Percentiles rank a stretch among this genome's conserved stretches.
Evolutionary conservation across 2,329 filamentous ascomycete species (phyloP).

Genomic region (Ophiostoma triangulosporum): DNA sequence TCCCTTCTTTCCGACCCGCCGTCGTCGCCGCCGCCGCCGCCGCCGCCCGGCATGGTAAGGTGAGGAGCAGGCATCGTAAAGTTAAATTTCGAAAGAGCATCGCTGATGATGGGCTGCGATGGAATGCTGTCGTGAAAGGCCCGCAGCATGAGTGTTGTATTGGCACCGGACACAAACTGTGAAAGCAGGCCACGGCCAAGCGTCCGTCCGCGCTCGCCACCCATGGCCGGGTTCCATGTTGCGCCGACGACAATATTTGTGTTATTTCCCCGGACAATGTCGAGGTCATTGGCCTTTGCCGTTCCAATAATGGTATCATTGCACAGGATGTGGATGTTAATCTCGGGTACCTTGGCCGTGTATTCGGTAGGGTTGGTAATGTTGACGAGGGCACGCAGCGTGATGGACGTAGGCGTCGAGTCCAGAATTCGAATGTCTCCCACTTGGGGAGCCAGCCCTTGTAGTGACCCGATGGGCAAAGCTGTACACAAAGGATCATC

Average conservation of each 20-base stretch:
- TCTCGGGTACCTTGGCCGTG: constrained; percentile 64
- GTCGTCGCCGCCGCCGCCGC: constrained; percentile 24
- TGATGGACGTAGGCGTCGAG: constrained; percentile 58
- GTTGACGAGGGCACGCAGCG: constrained; percentile 59
- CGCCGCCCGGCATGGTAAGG: constrained; percentile 26
- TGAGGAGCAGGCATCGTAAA: constrained; percentile 60
- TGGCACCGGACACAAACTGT: constrained; percentile 75
- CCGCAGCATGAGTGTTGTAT: constrained; percentile 64
- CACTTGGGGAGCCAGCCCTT: constrained; percentile 45
- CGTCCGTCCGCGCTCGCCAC: constrained; percentile 45
- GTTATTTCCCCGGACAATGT: constrained; percentile 57
- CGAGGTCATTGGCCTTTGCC: constrained; percentile 50
- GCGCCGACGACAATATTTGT: constrained; percentile 52
- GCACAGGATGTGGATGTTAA: constrained; percentile 61
- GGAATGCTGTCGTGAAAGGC: constrained; percentile 64
- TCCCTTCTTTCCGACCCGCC: constrained; percentile 23
- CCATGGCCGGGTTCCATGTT: constrained; percentile 59
- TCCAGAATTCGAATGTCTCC: constrained; percentile 58
- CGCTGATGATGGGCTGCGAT: constrained; percentile 54
- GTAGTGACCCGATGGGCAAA: constrained; percentile 39
- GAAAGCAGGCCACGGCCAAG: constrained; percentile 65
- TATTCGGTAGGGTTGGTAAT: constrained; percentile 87
- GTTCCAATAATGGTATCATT: constrained; percentile 67
- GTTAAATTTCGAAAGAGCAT: constrained; percentile 57
- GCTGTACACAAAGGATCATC: constrained; percentile 28